These are phyloP conservation scores for Fusarium pilosicola DNA, from an alignment of 2,329 filamentous ascomycete species.

Conservation along the genomic window DNA sequence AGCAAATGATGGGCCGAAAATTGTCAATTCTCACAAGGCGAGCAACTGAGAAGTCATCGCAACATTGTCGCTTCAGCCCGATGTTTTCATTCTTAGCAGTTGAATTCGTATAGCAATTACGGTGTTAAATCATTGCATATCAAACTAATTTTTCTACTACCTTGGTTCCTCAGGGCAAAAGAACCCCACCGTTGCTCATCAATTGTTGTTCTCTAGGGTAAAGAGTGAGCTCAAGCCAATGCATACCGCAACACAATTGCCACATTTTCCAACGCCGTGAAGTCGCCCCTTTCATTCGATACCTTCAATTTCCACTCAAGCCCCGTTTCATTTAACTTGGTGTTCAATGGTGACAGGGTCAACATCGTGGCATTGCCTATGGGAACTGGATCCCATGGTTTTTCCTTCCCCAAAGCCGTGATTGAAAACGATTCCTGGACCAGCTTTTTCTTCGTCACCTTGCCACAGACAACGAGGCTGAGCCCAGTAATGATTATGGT, in stretches of 20 bases:
- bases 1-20: not conserved
- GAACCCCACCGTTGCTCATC: not conserved
- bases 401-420: not conserved
- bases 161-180: not conserved
- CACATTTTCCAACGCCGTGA: not conserved
- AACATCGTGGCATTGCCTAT: not conserved
- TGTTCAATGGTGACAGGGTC: not conserved
- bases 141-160: not conserved
- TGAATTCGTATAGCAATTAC: not conserved
- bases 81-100: not conserved
- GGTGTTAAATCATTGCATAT: not conserved
- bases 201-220: not conserved
- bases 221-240: not conserved
- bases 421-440: not conserved
- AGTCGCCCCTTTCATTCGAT: not conserved
- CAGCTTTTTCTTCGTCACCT: not conserved
- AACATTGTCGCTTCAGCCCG: accelerated
- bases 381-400: not conserved
- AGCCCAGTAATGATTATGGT: not conserved
- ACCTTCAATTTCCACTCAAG: not conserved
- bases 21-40: not conserved
- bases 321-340: accelerated
- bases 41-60: not conserved
- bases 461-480: not conserved
- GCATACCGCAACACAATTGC: not conserved